Conservation (phyloP, 148 eudicot genomes). For the Selenicereus undatus region DNA sequence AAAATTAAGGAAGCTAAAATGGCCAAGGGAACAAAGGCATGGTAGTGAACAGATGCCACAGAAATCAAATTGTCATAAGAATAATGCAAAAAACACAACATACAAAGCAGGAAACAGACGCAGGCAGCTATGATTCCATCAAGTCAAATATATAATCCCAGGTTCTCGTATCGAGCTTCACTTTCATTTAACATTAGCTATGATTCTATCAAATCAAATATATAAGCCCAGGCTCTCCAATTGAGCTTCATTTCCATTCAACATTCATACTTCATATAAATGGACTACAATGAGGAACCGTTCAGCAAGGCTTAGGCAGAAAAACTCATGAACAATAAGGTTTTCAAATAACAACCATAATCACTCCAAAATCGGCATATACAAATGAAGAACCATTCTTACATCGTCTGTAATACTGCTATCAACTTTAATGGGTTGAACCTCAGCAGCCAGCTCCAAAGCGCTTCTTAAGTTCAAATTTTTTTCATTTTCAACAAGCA, state of each 20-base stretch:
- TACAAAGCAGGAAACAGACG: neutral
- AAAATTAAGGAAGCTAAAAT: neutral
- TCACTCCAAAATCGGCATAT: neutral
- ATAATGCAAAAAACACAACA: neutral
- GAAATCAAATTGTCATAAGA: neutral
- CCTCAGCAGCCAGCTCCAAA: slow-evolving; percentile 79
- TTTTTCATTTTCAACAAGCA: slow-evolving; percentile 75
- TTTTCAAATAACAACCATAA: slow-evolving; percentile 6
- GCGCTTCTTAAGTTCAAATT: slow-evolving; percentile 68
- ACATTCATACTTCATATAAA: neutral
- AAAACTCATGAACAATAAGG: neutral
- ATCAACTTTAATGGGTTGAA: slow-evolving; percentile 72
- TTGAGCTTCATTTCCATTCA: neutral
- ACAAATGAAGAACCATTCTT: slow-evolving; percentile 28
- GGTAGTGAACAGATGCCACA: neutral
- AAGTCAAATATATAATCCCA: neutral
- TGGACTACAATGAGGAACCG: neutral
- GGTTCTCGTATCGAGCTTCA: neutral
- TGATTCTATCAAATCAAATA: neutral
- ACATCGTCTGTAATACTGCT: slow-evolving; percentile 62
- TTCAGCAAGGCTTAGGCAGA: neutral
- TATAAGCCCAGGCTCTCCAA: neutral
- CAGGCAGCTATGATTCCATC: neutral
- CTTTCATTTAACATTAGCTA: neutral
- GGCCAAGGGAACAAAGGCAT: neutral